Evolutionary conservation across 1,284 basidiomycete genomes (phyloP), one percentile per base, ranked within the genome.

Genomic region (Ustilago vetiveriae): DNA sequence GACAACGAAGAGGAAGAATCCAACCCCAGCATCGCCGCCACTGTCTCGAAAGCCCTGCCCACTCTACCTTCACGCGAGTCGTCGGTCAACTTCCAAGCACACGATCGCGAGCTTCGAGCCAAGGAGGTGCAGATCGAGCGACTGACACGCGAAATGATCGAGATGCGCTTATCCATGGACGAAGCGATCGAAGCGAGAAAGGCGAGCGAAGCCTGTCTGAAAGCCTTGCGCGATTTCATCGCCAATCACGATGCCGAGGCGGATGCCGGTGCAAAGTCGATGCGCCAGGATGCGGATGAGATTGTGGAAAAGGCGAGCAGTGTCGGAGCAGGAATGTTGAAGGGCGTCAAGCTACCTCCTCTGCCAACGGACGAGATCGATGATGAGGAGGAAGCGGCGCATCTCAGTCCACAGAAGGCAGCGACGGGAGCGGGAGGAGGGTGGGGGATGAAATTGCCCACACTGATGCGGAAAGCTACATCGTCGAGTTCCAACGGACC

Each of bases 161-260:
- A 68, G 21, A 62, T 74, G 46, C 64, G 69, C 26, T 33, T 55
- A n/a, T 49, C 70, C 21, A 63, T 73, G 39, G 67, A 74, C 7
- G 77, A 82, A 55, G 71, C 76, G 1, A 26, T 75, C 49, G 77
- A 82, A 43, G 75, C 76, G n/a, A 48, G 78, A 16, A 65, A 74
- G 56, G 79, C 75, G 33, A 75, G 76, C 57, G 75, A 78, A 59
- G 66, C 63, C 26, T 72, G 71, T 48, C 68, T 76, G 33, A 66
- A 66, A 33, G 76, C 75, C 8, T 51, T 78, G 42, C 66, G 75
- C 10, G 76, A 76, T 27, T 77, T 66, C 21, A 74, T 75, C 49
- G 66, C 69, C 9, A 38, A 27, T 6, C 60, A 66, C 41, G 69
- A 73, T 16, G 60, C 55, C 3, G 60, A 62, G 21, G 69, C 68